phyloP scores from a whole-genome alignment of 1,284 basidiomycete genomes.

The Takashimella tepidaria region DNA sequence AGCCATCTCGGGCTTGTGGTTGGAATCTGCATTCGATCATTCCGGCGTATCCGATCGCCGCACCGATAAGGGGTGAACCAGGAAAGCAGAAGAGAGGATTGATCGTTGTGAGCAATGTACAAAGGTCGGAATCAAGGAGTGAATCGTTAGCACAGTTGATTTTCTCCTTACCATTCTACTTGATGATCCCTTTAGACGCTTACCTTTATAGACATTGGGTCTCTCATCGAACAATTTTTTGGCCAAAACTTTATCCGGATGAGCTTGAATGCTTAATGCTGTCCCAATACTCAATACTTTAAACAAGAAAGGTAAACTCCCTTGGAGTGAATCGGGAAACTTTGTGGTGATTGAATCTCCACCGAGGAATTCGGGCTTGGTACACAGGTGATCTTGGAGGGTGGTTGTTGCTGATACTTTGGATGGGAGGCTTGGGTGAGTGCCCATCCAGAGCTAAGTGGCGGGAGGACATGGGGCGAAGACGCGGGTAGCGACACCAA shows the following conservation, averaged over 20 bases:
- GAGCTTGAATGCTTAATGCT: conserved; percentile 93
- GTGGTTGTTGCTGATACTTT: conserved; percentile 52
- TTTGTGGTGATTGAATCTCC: conserved; percentile 60
- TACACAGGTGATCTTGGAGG: conserved; percentile 61
- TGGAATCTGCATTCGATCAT: conserved; percentile 31
- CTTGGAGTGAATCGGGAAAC: conserved; percentile 57
- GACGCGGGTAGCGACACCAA: neutral
- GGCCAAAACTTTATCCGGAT: conserved; percentile 89
- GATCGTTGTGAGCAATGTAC: too few relatives aligned
- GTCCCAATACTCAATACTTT: conserved; percentile 91
- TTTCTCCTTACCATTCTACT: too few relatives aligned
- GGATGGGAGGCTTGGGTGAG: conserved; percentile 84
- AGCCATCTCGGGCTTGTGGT: conserved; percentile 83
- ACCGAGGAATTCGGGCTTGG: conserved; percentile 62
- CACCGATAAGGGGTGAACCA: too few relatives aligned
- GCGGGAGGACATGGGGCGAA: neutral
- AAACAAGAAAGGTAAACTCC: conserved; percentile 86
- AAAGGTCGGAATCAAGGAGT: too few relatives aligned
- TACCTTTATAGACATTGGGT: conserved; percentile 87
- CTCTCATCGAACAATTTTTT: conserved; percentile 66
- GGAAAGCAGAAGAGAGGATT: too few relatives aligned
- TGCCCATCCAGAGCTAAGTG: conserved; percentile 94
- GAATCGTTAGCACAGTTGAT: too few relatives aligned
- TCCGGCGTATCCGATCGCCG: too few relatives aligned
- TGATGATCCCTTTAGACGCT: too few relatives aligned